Evolutionary conservation across 169 alveolate species (phyloP).

Genomic region (Theileria annulata): DNA sequence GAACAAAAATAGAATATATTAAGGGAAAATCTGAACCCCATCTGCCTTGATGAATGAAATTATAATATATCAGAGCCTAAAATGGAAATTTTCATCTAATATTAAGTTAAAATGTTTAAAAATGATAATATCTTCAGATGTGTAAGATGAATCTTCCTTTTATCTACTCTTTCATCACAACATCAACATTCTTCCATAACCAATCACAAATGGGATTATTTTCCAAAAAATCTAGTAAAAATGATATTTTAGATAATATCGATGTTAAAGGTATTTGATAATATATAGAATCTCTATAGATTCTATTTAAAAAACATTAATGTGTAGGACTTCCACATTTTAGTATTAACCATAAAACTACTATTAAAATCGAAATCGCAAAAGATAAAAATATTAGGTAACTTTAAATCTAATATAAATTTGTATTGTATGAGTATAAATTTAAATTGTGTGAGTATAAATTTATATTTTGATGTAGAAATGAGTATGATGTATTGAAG

Average conservation of each 20-base stretch:
- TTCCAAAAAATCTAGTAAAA: background rate
- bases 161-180: slow-evolving; percentile 8
- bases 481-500: slow-evolving; percentile 17
- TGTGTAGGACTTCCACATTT: slow-evolving; percentile 19
- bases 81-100: background rate
- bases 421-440: background rate
- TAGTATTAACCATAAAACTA: slow-evolving; percentile 1
- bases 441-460: background rate
- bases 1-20: background rate
- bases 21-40: background rate
- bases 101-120: background rate
- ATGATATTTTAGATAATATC: background rate
- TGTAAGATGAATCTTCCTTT: slow-evolving; percentile 26
- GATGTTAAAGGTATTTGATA: background rate
- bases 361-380: background rate
- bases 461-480: slow-evolving; percentile 9
- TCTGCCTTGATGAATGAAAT: background rate
- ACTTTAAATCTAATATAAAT: background rate
- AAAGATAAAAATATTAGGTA: background rate
- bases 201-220: background rate
- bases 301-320: background rate
- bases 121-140: slow-evolving; percentile 13
- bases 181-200: background rate
- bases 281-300: slow-evolving; percentile 3
- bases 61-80: background rate